Evolutionary conservation across 2,329 filamentous ascomycete genomes (phyloP).

Genomic region (Seiridium cupressi): DNA sequence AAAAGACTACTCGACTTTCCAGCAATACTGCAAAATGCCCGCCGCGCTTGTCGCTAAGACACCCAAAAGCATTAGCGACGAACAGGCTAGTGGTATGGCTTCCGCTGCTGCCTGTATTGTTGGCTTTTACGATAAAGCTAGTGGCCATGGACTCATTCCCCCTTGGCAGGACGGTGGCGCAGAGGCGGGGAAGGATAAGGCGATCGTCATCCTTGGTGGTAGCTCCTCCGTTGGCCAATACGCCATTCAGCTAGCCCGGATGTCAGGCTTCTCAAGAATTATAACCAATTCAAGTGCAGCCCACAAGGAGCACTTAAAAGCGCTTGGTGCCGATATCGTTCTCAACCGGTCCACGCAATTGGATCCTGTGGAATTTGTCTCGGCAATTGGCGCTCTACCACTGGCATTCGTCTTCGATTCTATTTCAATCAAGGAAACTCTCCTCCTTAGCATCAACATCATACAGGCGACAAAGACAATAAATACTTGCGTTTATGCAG

Average conservation of each 20-base stretch:
- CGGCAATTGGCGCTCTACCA: slow-evolving; percentile 21
- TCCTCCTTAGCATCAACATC: slow-evolving; percentile 26
- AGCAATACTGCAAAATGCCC: slow-evolving; percentile 34
- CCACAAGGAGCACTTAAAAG: slow-evolving; percentile 18
- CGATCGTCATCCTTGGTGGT: slow-evolving; percentile 30
- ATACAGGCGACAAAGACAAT: slow-evolving; percentile 16
- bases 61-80: slow-evolving; percentile 24
- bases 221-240: slow-evolving; percentile 32
- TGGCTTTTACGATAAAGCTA: slow-evolving; percentile 19
- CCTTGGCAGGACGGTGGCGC: slow-evolving; percentile 25
- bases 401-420: slow-evolving; percentile 29
- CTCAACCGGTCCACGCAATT: slow-evolving; percentile 18
- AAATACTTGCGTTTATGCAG: slow-evolving; percentile 15
- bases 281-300: slow-evolving; percentile 27
- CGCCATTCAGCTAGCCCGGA: slow-evolving; percentile 30
- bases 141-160: slow-evolving; percentile 21
- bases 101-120: slow-evolving; percentile 18
- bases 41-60: slow-evolving; percentile 29
- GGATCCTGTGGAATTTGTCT: slow-evolving; percentile 18
- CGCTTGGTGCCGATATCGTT: slow-evolving; percentile 24
- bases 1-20: slow-evolving; percentile 29
- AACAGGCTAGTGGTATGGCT: slow-evolving; percentile 27
- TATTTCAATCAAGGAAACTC: slow-evolving; percentile 28
- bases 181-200: slow-evolving; percentile 17
- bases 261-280: slow-evolving; percentile 30